Conservation (phyloP, 2,329 filamentous ascomycete genomes). For the Ploettnerulaceae sp. region DNA sequence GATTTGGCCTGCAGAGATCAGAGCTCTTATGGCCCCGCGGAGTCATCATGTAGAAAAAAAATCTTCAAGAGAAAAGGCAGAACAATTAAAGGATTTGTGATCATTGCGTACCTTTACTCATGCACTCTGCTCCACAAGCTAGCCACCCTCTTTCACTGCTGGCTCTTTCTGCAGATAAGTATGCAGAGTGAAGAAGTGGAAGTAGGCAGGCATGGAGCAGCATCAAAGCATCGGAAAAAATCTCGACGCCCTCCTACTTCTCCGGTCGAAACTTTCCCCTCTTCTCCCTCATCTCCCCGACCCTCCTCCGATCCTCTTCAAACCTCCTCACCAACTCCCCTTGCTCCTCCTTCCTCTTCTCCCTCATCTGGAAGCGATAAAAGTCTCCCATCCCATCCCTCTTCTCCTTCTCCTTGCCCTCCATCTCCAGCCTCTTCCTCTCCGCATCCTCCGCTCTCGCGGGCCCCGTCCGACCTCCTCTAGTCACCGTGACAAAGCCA, state of each 20-base stretch:
- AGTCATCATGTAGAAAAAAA: slow-evolving; percentile 40
- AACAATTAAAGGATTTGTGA: neutral
- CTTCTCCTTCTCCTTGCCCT: slow-evolving; percentile 60
- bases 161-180: too few species aligned
- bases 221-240: slow-evolving; percentile 28
- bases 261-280: slow-evolving; percentile 50
- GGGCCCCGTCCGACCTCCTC: slow-evolving; percentile 69
- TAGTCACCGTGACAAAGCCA: slow-evolving; percentile 87
- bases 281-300: slow-evolving; percentile 66
- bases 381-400: slow-evolving; percentile 64
- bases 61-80: neutral
- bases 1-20: slow-evolving; percentile 33
- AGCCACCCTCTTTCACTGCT: too few species aligned
- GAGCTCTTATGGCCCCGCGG: slow-evolving; percentile 49
- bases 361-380: slow-evolving; percentile 78
- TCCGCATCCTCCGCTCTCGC: slow-evolving; percentile 68
- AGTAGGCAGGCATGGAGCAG: neutral
- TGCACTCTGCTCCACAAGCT: too few species aligned
- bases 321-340: slow-evolving; percentile 65
- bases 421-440: slow-evolving; percentile 52
- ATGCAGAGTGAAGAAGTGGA: neutral
- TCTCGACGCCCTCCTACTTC: slow-evolving; percentile 33
- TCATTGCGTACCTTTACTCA: neutral
- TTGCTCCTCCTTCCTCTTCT: slow-evolving; percentile 73
- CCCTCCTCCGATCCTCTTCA: slow-evolving; percentile 69